Evolutionary conservation across 331 rosid genomes (phyloP), one percentile per base, ranked within the genome.

Genomic region (Telfairia occidentalis): DNA sequence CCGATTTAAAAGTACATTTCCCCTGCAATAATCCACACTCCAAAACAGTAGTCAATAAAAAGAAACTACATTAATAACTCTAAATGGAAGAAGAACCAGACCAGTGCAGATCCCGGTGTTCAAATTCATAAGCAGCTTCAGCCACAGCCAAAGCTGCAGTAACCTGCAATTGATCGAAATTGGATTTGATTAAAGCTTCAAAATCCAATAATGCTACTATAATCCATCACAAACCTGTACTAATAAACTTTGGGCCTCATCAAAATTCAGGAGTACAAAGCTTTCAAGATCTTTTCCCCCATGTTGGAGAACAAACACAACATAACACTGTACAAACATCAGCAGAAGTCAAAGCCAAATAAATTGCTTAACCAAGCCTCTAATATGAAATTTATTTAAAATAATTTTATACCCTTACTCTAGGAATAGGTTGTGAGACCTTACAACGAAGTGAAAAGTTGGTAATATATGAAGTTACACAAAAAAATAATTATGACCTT

Each of bases 81-180:
- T 21, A 80, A 34, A 81, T 60, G 63, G 69, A 43, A 61, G 40
- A 73, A 82, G 50, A 29, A 65, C 78, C 61, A 73, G 71, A 95
- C 99, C 99, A 91, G 80, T 95, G 99, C 80, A 92, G 96, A 87
- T 95, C 97, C 21, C 97, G 92, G 82, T 92, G 99, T 85, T 95
- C 97, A 78, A 95, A 95, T 81, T 92, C 96, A 78, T 80, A 88
- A 1, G 92, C 97, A 82, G 93, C 96, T 85, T 95, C 97, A n/a
- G 96, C 97, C 83, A 92, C 97, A 38, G 99, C 97, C 72, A 91
- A 87, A 71, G 88, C 92, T 48, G 92, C 86, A 18, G 92, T 81
- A 78, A 88, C 99, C 97, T 95, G 87, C 42, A 61, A 37, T 80
- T 66, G 46, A 42, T 76, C 50, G 35, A 50, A 66, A 63, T 16